Conservation (phyloP, 208 protist species). For the Leishmania lainsoni region DNA sequence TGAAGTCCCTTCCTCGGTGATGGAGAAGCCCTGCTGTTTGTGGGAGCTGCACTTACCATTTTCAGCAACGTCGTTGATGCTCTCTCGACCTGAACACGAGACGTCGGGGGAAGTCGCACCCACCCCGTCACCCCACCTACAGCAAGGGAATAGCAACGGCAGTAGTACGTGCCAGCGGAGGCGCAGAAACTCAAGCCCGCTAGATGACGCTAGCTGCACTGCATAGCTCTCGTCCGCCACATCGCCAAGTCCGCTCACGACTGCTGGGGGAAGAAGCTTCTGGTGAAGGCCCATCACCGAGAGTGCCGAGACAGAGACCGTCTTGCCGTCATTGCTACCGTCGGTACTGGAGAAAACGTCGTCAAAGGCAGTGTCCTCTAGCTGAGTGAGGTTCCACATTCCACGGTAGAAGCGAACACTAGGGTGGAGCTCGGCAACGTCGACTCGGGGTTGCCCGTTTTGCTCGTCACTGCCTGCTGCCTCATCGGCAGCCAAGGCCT, state of each 20-base stretch:
- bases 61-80: not conserved
- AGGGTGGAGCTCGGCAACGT: conserved; percentile 35
- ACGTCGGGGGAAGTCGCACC: not conserved
- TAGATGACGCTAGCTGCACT: conserved; percentile 45
- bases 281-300: conserved; percentile 73
- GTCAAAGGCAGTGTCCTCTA: conserved; percentile 4
- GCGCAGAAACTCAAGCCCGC: conserved; percentile 71
- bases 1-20: not conserved
- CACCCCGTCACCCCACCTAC: not conserved
- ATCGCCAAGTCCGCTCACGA: conserved; percentile 29
- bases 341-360: not conserved
- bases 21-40: not conserved
- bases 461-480: not conserved
- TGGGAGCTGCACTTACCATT: not conserved
- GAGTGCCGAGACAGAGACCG: conserved; percentile 10
- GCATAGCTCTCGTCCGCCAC: conserved; percentile 71
- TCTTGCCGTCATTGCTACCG: not conserved
- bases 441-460: not conserved
- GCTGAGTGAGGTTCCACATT: conserved; percentile 30
- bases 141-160: conserved; percentile 57
- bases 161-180: conserved; percentile 73
- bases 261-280: conserved; percentile 62
- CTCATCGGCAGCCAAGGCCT: not conserved
- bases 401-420: conserved; percentile 69
- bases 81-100: not conserved